Evolutionary conservation across 768 basidiomycete species (phyloP), one percentile per base, ranked within the genome.

Genomic region (Gautieria morchelliformis): DNA sequence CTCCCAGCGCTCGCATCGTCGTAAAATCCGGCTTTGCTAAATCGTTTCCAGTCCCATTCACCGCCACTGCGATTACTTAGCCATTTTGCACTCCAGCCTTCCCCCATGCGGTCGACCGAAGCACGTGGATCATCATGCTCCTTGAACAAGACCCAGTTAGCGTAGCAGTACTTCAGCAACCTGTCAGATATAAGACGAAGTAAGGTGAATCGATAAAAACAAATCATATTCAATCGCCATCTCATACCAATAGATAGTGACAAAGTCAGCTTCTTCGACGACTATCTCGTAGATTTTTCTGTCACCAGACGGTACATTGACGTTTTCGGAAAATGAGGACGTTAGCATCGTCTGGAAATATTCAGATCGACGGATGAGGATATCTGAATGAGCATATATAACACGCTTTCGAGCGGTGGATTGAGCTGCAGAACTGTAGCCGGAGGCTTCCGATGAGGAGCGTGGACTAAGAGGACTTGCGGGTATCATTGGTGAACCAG

Each of bases 331-430:
- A 63, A 89, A 91, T 0, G 82, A 75, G 0, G 85, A 87, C 20
- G 78, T 71, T 11, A 90, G 75, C 79, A 89, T 85, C 0, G 84
- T 86, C 5, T 81, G 76, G 62, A 89, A 89, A 64, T 89, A 90
- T 60, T 89, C 87, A 14, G 86, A 86, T n/a, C 87, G 74, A 11
- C 79, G 75, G 49, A 71, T 81, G 20, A 90, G 75, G 52, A 91
- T 86, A 62, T 88, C 86, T 7, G 84, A 84, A 65, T 90, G 88
- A 1, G 87, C 87, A 65, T 87, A 90, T 40, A 91, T 79, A 35
- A 83, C 67, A 39, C 88, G 77, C 65, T 89, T 90, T 10, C 89
- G 78, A 8, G 83, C 86, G 3, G 77, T 76, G 1, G 72, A 75
- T 20, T 74, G 75, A 35, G 74, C 52, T 5, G 71, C 66, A 58